phyloP scores from a whole-genome alignment of 2,329 filamentous ascomycete species.

The Metarhizium robertsii region DNA sequence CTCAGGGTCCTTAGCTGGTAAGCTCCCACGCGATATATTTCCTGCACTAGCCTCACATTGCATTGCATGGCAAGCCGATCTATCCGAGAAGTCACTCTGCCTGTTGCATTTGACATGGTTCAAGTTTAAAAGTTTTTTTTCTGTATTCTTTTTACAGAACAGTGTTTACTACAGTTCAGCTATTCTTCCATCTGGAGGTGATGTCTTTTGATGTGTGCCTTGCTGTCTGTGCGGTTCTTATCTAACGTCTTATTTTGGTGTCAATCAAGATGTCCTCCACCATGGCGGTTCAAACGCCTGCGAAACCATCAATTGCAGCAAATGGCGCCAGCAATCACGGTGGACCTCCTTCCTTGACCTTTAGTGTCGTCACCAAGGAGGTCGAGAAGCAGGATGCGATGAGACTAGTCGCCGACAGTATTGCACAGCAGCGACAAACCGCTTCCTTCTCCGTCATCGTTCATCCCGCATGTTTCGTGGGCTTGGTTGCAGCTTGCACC shows the following conservation, averaged over 20 bases:
- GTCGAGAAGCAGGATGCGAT: conserved; percentile 58
- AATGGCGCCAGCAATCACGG: conserved; percentile 1
- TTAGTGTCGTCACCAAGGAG: conserved; percentile 41
- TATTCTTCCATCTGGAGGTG: no score
- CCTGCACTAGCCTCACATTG: not conserved
- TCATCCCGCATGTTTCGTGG: conserved; percentile 44
- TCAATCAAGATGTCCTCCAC: conserved; percentile 1
- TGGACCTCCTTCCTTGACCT: conserved; percentile 50
- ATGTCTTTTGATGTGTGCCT: no score
- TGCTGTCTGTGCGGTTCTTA: not conserved
- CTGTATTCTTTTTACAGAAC: not conserved
- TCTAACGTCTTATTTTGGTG: not conserved
- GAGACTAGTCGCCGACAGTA: conserved; percentile 66
- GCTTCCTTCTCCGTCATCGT: conserved; percentile 55
- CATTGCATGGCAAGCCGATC: not conserved
- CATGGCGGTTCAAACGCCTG: conserved; percentile 9
- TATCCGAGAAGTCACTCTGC: not conserved
- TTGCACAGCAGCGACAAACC: conserved; percentile 70
- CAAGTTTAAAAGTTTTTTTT: not conserved
- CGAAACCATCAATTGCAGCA: not conserved
- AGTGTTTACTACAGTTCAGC: no score
- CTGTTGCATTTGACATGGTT: not conserved
- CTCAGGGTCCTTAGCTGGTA: not conserved
- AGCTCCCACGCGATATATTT: not conserved
- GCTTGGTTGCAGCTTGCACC: conserved; percentile 30